Percentiles rank a stretch among this genome's conserved stretches.
These are phyloP conservation scores for Cyclocybe aegerita DNA, from an alignment of 768 basidiomycete genomes.

Conservation along the genomic window DNA sequence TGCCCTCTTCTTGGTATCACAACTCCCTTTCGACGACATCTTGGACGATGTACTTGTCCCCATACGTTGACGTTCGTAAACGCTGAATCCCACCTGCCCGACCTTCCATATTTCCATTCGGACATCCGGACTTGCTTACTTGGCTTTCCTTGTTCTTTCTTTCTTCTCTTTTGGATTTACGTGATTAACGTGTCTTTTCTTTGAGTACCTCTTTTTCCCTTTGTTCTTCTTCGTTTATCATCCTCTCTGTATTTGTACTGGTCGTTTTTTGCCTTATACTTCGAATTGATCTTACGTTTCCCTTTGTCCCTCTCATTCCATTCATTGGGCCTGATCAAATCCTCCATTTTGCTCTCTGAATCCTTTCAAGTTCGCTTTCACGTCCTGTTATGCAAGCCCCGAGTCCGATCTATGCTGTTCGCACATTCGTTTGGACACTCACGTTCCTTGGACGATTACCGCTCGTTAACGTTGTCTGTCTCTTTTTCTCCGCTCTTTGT, in stretches of 20 bases:
- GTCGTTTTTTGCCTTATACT: too few relatives aligned
- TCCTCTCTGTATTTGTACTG: neutral
- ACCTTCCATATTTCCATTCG: neutral
- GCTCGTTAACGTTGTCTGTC: too few relatives aligned
- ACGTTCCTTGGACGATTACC: too few relatives aligned
- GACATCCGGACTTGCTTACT: neutral
- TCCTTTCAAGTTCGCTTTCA: too few relatives aligned
- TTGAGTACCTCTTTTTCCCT: neutral
- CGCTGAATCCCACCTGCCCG: too few relatives aligned
- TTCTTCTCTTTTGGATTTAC: neutral
- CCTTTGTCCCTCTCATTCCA: neutral
- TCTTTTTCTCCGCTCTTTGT: too few relatives aligned
- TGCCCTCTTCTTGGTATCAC: neutral
- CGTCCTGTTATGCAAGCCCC: too few relatives aligned
- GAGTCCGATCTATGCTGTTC: too few relatives aligned
- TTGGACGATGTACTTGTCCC: conserved; percentile 14
- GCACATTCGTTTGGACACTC: too few relatives aligned
- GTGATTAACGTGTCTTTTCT: neutral
- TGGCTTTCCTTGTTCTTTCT: neutral
- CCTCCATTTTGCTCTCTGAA: too few relatives aligned
- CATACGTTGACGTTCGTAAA: neutral
- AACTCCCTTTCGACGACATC: conserved; percentile 12
- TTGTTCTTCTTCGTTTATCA: neutral
- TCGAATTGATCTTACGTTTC: neutral
- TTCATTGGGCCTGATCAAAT: too few relatives aligned